phyloP scores from a whole-genome alignment of 2,329 filamentous ascomycete genomes.

The Acrocalymma vagum region DNA sequence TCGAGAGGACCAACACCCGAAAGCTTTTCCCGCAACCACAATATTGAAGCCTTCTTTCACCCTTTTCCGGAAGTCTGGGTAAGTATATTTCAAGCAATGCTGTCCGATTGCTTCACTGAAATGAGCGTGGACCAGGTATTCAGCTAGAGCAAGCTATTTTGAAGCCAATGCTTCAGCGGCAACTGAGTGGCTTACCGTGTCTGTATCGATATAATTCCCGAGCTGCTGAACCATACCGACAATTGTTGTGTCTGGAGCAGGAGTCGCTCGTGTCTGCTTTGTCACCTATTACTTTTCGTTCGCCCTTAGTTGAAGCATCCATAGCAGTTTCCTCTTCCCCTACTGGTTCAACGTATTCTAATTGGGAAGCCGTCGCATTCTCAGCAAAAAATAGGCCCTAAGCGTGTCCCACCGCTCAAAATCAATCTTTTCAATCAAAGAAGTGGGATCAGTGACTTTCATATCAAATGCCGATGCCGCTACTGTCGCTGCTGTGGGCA shows the following conservation, averaged over 20 bases:
- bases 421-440: slow-evolving; percentile 39
- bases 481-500: slow-evolving; percentile 56
- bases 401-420: slow-evolving; percentile 7
- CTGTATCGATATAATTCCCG: slow-evolving; percentile 58
- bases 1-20: slow-evolving; percentile 57
- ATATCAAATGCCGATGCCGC: slow-evolving; percentile 58
- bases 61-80: slow-evolving; percentile 51
- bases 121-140: slow-evolving; percentile 42
- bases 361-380: background rate
- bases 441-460: slow-evolving; percentile 50
- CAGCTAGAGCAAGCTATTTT: slow-evolving; percentile 47
- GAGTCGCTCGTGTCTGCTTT: too few species aligned
- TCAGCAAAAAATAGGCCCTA: too few species aligned
- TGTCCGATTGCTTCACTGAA: slow-evolving; percentile 45
- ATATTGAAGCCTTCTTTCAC: slow-evolving; percentile 49
- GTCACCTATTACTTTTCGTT: too few species aligned
- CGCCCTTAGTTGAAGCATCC: background rate
- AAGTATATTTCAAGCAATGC: slow-evolving; percentile 52
- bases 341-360: slow-evolving; percentile 17
- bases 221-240: slow-evolving; percentile 49
- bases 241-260: slow-evolving; percentile 36
- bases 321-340: background rate
- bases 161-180: too few species aligned
- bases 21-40: slow-evolving; percentile 57
- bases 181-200: slow-evolving; percentile 45